Evolutionary conservation across 2,329 filamentous ascomycete species (phyloP).

Genomic region (Fusarium sp.): DNA sequence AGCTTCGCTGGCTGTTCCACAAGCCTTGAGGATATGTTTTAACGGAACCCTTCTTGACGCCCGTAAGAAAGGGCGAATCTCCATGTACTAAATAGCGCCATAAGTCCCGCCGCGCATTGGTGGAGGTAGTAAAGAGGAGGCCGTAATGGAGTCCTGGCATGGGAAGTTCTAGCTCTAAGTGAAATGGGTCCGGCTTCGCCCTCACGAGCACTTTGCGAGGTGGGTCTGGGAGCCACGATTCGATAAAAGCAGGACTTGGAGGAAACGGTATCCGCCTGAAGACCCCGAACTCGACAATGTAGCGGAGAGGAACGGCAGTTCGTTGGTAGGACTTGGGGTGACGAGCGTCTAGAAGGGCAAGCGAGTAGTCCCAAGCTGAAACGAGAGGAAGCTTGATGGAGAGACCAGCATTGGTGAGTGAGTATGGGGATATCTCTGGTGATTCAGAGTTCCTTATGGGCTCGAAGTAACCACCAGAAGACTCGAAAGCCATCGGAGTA

Average conservation of each 20-base stretch:
- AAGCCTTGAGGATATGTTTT: not conserved
- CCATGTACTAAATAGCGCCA: not conserved
- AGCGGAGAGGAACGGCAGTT: not conserved
- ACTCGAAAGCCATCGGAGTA: not conserved
- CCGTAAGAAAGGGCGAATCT: not conserved
- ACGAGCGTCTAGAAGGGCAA: not conserved
- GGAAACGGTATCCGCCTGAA: not conserved
- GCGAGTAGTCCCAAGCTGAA: not conserved
- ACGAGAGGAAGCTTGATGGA: not conserved
- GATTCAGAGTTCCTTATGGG: not conserved
- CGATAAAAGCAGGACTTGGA: not conserved
- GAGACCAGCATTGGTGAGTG: not conserved
- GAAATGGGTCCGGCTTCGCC: not conserved
- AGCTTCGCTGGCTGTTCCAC: not conserved
- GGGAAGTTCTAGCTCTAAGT: not conserved
- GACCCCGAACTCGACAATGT: not conserved
- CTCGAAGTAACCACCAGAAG: not conserved
- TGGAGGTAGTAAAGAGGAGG: not conserved
- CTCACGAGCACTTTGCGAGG: not conserved
- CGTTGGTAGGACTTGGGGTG: fast-evolving
- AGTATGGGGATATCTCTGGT: not conserved
- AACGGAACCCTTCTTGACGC: not conserved
- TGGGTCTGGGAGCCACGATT: not conserved
- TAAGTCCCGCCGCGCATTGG: not conserved
- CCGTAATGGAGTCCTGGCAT: not conserved